phyloP scores from a whole-genome alignment of 148 eudicot species.

The Heliosperma pusillum region DNA sequence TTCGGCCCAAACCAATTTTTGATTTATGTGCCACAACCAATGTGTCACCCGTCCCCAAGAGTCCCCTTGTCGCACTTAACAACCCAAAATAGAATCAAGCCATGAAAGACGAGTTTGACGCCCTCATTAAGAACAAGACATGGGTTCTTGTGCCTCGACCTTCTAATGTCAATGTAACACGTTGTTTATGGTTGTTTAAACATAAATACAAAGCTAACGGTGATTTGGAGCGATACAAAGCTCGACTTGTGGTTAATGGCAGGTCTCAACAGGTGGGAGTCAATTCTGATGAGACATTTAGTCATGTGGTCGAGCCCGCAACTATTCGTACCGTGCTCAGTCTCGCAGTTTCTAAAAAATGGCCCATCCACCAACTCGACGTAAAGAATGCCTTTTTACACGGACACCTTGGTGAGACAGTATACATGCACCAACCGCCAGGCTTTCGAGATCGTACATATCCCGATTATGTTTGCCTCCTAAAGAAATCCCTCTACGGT shows the following conservation, averaged over 20 bases:
- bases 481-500: background rate
- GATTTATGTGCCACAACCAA: background rate
- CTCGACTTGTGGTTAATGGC: too few species aligned
- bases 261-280: background rate
- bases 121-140: too few species aligned
- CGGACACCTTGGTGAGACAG: background rate
- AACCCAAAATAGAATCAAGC: background rate
- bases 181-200: background rate
- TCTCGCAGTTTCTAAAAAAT: background rate
- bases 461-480: background rate
- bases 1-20: background rate
- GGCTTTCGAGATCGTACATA: background rate
- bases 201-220: background rate
- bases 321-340: background rate
- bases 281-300: background rate
- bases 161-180: background rate
- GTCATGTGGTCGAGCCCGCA: background rate
- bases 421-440: background rate
- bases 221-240: too few species aligned
- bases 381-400: background rate
- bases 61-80: background rate
- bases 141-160: too few species aligned
- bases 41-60: background rate
- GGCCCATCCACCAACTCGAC: constrained; percentile 5
- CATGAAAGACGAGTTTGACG: too few species aligned